A percentile compares a stretch with the other conserved stretches of the same genome.
phyloP scores from a whole-genome alignment of 495 filamentous ascomycete species.

The Penicillium macrosclerotiorum region DNA sequence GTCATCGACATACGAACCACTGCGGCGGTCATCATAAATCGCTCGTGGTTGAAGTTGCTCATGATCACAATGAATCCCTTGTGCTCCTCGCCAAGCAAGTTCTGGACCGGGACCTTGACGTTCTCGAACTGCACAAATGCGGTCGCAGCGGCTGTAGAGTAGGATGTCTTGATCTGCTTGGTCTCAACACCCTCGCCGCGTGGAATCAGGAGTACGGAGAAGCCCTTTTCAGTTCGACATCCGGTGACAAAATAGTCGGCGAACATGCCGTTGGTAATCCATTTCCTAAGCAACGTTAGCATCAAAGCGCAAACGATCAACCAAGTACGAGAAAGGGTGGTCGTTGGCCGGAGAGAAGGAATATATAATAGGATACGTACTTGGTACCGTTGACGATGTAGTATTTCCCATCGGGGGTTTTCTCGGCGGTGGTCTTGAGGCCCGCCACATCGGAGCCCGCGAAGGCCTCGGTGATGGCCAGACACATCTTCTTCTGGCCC shows the following conservation, averaged over 20 bases:
- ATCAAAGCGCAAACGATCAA: too few species aligned
- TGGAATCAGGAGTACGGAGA: slow-evolving; percentile 74
- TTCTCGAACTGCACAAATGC: slow-evolving; percentile 83
- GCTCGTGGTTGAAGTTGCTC: slow-evolving; percentile 82
- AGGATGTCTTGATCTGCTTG: slow-evolving; percentile 80
- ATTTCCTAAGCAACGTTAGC: slow-evolving; percentile 52
- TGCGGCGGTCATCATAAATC: slow-evolving; percentile 66
- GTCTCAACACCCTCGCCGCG: slow-evolving; percentile 70
- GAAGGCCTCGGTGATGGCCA: slow-evolving; percentile 88
- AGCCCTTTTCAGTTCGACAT: slow-evolving; percentile 79
- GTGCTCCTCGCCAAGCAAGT: slow-evolving; percentile 80
- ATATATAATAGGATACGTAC: too few species aligned
- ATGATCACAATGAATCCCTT: slow-evolving; percentile 89
- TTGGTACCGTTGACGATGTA: slow-evolving; percentile 89
- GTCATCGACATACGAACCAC: slow-evolving; percentile 64
- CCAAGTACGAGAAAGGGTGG: too few species aligned
- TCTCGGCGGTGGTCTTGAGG: slow-evolving; percentile 74
- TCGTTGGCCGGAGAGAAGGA: too few species aligned
- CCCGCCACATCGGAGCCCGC: slow-evolving; percentile 85
- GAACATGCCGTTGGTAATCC: slow-evolving; percentile 89
- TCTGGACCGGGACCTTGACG: slow-evolving; percentile 77
- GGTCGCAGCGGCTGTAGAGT: slow-evolving; percentile 76
- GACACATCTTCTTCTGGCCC: slow-evolving; percentile 82
- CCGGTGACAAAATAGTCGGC: slow-evolving; percentile 81
- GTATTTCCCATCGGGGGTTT: slow-evolving; percentile 78